phyloP scores from a whole-genome alignment of 768 basidiomycete species.

The Boletus rubroflammeus region DNA sequence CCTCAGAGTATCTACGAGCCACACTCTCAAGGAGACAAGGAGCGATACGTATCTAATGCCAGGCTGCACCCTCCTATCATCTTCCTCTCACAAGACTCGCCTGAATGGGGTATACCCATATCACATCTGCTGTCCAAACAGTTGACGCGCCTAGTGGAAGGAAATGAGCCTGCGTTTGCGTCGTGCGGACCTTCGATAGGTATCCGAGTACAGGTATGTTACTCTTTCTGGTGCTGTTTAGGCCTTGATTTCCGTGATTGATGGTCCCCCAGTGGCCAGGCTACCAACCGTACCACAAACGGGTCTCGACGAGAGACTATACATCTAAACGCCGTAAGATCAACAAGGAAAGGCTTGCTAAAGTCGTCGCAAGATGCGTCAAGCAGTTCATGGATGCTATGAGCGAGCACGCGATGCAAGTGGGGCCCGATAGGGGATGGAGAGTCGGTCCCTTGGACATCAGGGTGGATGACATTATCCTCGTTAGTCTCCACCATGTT shows the following conservation, averaged over 20 bases:
- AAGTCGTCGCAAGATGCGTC: slow-evolving; percentile 67
- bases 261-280: slow-evolving; percentile 62
- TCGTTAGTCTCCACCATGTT: slow-evolving; percentile 75
- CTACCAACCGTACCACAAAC: slow-evolving; percentile 64
- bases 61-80: slow-evolving; percentile 55
- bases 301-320: slow-evolving; percentile 71
- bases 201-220: slow-evolving; percentile 58
- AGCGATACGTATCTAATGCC: slow-evolving; percentile 67
- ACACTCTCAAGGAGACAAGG: slow-evolving; percentile 64
- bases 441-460: slow-evolving; percentile 10
- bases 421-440: slow-evolving; percentile 10
- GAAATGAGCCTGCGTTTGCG: slow-evolving; percentile 60
- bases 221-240: neutral
- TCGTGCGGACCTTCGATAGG: slow-evolving; percentile 69
- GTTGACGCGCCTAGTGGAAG: slow-evolving; percentile 45
- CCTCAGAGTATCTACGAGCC: slow-evolving; percentile 70
- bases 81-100: slow-evolving; percentile 50
- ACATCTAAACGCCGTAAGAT: slow-evolving; percentile 65
- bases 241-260: neutral
- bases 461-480: slow-evolving; percentile 30
- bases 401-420: slow-evolving; percentile 3
- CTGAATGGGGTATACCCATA: slow-evolving; percentile 57
- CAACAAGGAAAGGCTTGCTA: slow-evolving; percentile 63
- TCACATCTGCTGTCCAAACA: slow-evolving; percentile 54
- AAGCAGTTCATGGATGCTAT: slow-evolving; percentile 5